A percentile compares a stretch with the other conserved stretches of the same genome.
Conservation (phyloP, 1,139 yeast species). For the Suhomyces atakaporum region DNA sequence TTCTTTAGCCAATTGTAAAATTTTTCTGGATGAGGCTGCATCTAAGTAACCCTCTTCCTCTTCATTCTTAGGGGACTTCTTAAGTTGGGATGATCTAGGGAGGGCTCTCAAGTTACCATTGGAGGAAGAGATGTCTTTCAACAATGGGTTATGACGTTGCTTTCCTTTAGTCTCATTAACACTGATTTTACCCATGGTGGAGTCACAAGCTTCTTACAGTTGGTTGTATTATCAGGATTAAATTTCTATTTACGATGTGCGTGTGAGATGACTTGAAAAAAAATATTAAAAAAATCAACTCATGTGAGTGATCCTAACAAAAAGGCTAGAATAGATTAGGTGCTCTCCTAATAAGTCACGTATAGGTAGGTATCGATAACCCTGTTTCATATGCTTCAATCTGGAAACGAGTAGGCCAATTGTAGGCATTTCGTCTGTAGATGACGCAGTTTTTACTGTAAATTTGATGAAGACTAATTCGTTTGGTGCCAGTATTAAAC, state of each 20-base stretch:
- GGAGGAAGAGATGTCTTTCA: constrained; percentile 70
- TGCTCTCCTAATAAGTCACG: constrained; percentile 80
- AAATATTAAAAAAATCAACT: constrained; percentile 7
- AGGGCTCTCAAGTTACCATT: constrained; percentile 66
- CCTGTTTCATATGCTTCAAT: constrained; percentile 60
- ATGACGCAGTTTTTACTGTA: constrained; percentile 27
- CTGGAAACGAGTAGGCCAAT: constrained; percentile 64
- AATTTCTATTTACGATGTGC: background rate
- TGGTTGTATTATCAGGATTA: constrained; percentile 1
- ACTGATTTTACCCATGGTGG: constrained; percentile 63
- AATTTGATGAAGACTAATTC: constrained; percentile 39
- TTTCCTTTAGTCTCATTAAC: constrained; percentile 52
- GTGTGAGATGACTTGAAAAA: constrained; percentile 11
- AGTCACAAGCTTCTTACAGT: background rate
- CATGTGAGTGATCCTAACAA: constrained; percentile 46
- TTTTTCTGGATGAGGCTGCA: constrained; percentile 80
- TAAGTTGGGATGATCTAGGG: constrained; percentile 23
- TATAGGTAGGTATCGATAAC: constrained; percentile 79
- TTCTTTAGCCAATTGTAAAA: constrained; percentile 82
- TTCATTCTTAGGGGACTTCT: constrained; percentile 38
- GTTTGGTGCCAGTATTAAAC: constrained; percentile 48
- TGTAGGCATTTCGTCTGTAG: constrained; percentile 29
- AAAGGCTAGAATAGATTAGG: constrained; percentile 73
- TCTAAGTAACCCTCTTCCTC: constrained; percentile 70
- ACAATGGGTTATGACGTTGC: constrained; percentile 73